phyloP scores from a whole-genome alignment of 352 stramenopile genomes.

The Phytophthora palmivora region DNA sequence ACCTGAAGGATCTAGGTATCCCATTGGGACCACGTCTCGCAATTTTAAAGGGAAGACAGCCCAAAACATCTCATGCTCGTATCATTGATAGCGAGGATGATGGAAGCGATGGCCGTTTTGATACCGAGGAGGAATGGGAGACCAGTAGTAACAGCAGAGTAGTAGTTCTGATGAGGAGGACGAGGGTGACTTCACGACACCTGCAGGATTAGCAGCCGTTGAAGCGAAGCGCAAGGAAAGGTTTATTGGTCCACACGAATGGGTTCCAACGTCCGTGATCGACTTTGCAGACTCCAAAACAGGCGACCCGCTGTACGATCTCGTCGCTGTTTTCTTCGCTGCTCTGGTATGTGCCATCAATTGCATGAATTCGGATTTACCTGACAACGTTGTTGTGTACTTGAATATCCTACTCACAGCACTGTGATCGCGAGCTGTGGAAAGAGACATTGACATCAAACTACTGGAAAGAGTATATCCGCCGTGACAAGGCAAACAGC shows the following conservation, averaged over 20 bases:
- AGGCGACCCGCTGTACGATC: conserved; percentile 87
- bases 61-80: conserved; percentile 9
- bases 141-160: conserved; percentile 60
- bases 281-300: conserved; percentile 90
- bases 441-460: conserved; percentile 56
- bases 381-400: no score
- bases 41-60: conserved; percentile 50
- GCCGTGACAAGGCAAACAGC: conserved; percentile 35
- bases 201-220: conserved; percentile 27
- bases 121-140: conserved; percentile 60
- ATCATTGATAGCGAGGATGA: conserved; percentile 42
- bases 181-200: conserved; percentile 34
- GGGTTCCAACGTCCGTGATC: conserved; percentile 77
- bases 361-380: no score
- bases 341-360: conserved; percentile 58
- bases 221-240: conserved; percentile 51
- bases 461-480: conserved; percentile 83
- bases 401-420: conserved; percentile 43
- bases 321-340: conserved; percentile 84
- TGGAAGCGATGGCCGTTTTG: conserved; percentile 13
- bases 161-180: conserved; percentile 58
- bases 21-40: conserved; percentile 64
- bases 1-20: conserved; percentile 66
- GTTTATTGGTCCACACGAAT: conserved; percentile 61
- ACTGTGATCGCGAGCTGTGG: conserved; percentile 72